Base-by-base conservation (phyloP, 441 rosid species). In the Erodium trifolium region DNA sequence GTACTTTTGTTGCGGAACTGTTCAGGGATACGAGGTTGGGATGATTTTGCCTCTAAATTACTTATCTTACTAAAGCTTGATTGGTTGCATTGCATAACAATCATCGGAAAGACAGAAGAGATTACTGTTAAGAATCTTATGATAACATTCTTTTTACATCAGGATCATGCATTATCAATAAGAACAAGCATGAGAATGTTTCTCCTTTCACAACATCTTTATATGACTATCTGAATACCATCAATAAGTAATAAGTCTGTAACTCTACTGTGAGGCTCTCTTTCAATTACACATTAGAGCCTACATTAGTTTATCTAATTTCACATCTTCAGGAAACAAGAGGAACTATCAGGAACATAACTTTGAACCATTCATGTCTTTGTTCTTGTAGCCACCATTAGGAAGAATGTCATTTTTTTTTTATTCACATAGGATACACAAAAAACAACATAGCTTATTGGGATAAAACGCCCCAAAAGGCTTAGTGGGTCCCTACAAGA, bases 391-490 rank as follows among this genome's bases (percentile, higher is more conserved):
- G 17, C 17, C 17, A n/a, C 14, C 16, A 51, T 51, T 13, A n/a
- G 17, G 12, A 51, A 51, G 17, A 51, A 51, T 4, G 3, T 51
- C 17, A 51, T 37, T 1, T 4, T 37, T 4, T 37, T 37, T 51
- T n/a, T 51, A 51, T 51, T 51, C 57, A 51, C 57, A 51, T 5
- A 51, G 57, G 57, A 51, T 51, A 37, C 41, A 37, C 41, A 37
- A 37, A 37, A 37, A 7, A 37, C 39, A 37, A 37, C 41, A 37
- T 37, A 37, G 41, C 41, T 4, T 37, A 37, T 1, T 37, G 41
- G 41, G 41, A 4, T 3, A 51, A 13, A 51, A 13, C 34, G 2
- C 12, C 3, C 17, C 16, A n/a, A 51, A 51, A 51, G 57, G 17
- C 17, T 51, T 18, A n/a, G 57, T 51, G 12, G 17, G 57, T 51